Conservation (phyloP, 1,139 yeast species). For the Geotrichum carabidarum region DNA sequence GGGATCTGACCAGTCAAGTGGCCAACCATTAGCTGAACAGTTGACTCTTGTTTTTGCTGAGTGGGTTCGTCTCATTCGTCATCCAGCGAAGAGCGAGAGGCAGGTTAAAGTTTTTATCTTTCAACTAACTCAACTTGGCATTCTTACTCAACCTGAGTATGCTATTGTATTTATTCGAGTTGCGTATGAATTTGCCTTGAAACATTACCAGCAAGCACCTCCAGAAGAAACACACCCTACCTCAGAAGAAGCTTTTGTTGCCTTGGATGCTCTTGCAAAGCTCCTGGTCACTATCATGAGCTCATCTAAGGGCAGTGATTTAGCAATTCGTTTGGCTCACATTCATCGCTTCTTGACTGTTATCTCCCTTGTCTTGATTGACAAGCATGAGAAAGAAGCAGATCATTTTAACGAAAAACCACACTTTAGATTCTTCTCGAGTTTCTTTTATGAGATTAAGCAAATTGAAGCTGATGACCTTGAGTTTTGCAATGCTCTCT, state of each 20-base stretch:
- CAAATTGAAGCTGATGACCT: constrained; percentile 35
- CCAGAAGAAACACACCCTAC: constrained; percentile 34
- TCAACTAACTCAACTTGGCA: constrained; percentile 58
- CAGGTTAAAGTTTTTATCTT: constrained; percentile 60
- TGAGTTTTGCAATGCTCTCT: constrained; percentile 48
- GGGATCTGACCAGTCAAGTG: background rate
- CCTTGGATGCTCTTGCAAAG: constrained; percentile 78
- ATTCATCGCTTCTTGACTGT: constrained; percentile 61
- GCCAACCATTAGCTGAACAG: constrained; percentile 43
- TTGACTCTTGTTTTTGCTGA: constrained; percentile 81
- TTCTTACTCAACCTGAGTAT: constrained; percentile 59
- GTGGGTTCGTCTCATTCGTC: constrained; percentile 78
- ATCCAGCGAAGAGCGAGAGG: constrained; percentile 48
- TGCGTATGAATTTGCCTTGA: constrained; percentile 70
- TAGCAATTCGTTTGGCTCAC: constrained; percentile 27
- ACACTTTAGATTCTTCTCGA: constrained; percentile 81
- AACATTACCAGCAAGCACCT: constrained; percentile 47
- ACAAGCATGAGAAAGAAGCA: constrained; percentile 65
- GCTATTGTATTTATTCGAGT: constrained; percentile 66
- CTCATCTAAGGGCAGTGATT: constrained; percentile 43
- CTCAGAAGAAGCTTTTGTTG: constrained; percentile 49
- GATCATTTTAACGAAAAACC: constrained; percentile 80
- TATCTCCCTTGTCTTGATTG: constrained; percentile 62
- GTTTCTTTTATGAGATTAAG: constrained; percentile 55
- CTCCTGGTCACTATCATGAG: constrained; percentile 59